Evolutionary conservation across 2,329 filamentous ascomycete species (phyloP).

Genomic region (Lojkania enalia): DNA sequence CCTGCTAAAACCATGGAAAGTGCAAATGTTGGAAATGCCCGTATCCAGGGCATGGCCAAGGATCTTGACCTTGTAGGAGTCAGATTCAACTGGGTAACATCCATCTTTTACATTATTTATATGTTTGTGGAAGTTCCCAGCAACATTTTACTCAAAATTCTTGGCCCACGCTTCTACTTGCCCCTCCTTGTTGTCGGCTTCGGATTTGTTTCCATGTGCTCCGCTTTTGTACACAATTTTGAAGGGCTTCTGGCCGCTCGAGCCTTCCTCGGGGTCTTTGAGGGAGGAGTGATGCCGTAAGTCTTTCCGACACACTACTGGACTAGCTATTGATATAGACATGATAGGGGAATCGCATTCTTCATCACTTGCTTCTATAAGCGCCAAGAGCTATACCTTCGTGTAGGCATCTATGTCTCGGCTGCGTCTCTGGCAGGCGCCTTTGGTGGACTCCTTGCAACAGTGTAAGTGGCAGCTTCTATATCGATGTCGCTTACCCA

Average conservation of each 20-base stretch:
- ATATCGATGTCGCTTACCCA: background rate
- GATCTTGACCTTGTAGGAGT: constrained; percentile 55
- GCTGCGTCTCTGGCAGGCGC: constrained; percentile 60
- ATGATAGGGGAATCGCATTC: constrained; percentile 52
- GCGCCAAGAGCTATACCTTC: constrained; percentile 58
- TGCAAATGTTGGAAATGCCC: constrained; percentile 57
- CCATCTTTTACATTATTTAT: constrained; percentile 63
- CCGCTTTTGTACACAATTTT: constrained; percentile 57
- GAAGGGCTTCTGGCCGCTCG: constrained; percentile 53
- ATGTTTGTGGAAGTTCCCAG: constrained; percentile 60
- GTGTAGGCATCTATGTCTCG: constrained; percentile 61
- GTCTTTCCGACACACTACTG: constrained; percentile 13
- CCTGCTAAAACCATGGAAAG: constrained; percentile 14
- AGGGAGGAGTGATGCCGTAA: constrained; percentile 61
- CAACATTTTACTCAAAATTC: constrained; percentile 58
- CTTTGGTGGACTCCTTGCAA: constrained; percentile 61
- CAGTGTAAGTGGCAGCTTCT: constrained; percentile 48
- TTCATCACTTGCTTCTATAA: constrained; percentile 59
- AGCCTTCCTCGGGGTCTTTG: constrained; percentile 58
- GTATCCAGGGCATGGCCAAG: constrained; percentile 57
- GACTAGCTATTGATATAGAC: too few species aligned
- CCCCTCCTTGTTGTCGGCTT: constrained; percentile 60
- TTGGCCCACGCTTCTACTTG: constrained; percentile 58
- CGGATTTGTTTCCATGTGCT: constrained; percentile 58
- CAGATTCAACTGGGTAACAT: constrained; percentile 61